Base-by-base conservation (phyloP, 768 basidiomycete species). In the Hypsizygus marmoreus region DNA sequence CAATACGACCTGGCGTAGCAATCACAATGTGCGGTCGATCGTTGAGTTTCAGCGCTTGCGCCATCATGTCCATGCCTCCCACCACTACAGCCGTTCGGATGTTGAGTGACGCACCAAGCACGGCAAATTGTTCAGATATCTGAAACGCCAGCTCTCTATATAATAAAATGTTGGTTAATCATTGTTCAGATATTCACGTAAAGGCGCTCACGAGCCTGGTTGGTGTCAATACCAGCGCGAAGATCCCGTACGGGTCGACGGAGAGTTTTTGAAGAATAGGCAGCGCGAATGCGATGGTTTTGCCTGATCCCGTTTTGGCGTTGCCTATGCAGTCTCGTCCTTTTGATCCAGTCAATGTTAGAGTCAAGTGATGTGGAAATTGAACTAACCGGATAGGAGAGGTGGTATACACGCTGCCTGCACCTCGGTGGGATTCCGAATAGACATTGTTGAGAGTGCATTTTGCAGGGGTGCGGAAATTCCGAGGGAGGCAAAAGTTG, bases 61-160 rank as follows among this genome's bases (percentile, higher is more conserved):
- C 64, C 75, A 97, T 92, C 86, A 95, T 95, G 58, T 99, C 97
- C 92, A 99, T 95, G 4, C 97, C 97, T 13, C 97, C 97, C 2
- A 98, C 94, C 24, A 97, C 73, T 6, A 97, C 93, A 8, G 88
- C 80, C 7, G 93, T 95, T 23, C 84, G 83, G 37, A 92, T 67
- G 58, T 86, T 92, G 47, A 97, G 68, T 9, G 91, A 74, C 13
- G 80, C 74, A 19, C 97, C 95, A 2, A 99, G 76, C 4, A 94
- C 94, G 2, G 85, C 82, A 63, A 98, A 97, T 63, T 99, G 97
- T 52, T 97, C 95, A 2, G 94, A 81, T 39, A 99, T 93, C 61
- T 99, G 97, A 61, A 97, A 97, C 0, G 97, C 97, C 14, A 99
- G 75, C 61, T 99, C 97, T 53, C 95, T 97, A 55, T 28, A 19